These are phyloP conservation scores for Lichtheimia corymbifera DNA, from an alignment of 371 early-diverging fungal genomes.

Conservation along the genomic window DNA sequence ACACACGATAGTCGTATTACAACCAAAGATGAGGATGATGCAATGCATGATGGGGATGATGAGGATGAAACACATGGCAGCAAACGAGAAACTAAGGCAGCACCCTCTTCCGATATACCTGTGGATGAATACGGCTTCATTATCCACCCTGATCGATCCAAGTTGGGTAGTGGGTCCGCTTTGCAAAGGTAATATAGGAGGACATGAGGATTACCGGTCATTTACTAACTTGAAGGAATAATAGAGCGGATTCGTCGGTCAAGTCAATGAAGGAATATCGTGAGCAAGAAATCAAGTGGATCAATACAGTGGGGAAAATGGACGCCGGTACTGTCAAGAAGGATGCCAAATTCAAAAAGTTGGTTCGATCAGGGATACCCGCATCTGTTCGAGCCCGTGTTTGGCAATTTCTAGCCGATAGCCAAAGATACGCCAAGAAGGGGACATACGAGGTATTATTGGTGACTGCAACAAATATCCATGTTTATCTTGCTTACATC, in stretches of 20 bases:
- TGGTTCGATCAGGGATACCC: slow-evolving; percentile 78
- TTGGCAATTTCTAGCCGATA: slow-evolving; percentile 72
- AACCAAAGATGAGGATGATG: slow-evolving; percentile 9
- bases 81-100: background rate
- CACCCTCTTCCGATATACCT: slow-evolving; percentile 1
- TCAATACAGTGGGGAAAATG: slow-evolving; percentile 39
- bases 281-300: slow-evolving; percentile 57
- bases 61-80: slow-evolving; percentile 7
- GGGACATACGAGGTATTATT: slow-evolving; percentile 48
- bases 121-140: slow-evolving; percentile 65
- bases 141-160: slow-evolving; percentile 23
- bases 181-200: slow-evolving; percentile 1
- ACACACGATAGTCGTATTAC: background rate
- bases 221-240: background rate
- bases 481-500: background rate
- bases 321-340: slow-evolving; percentile 51
- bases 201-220: background rate
- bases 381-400: slow-evolving; percentile 70
- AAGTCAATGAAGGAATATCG: slow-evolving; percentile 51
- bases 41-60: slow-evolving; percentile 17
- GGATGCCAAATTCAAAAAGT: slow-evolving; percentile 59
- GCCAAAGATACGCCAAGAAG: slow-evolving; percentile 42
- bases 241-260: slow-evolving; percentile 26
- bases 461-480: no score
- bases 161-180: background rate